Conservation (phyloP, 495 filamentous ascomycete genomes). For the Jackrogersella multiformis region DNA sequence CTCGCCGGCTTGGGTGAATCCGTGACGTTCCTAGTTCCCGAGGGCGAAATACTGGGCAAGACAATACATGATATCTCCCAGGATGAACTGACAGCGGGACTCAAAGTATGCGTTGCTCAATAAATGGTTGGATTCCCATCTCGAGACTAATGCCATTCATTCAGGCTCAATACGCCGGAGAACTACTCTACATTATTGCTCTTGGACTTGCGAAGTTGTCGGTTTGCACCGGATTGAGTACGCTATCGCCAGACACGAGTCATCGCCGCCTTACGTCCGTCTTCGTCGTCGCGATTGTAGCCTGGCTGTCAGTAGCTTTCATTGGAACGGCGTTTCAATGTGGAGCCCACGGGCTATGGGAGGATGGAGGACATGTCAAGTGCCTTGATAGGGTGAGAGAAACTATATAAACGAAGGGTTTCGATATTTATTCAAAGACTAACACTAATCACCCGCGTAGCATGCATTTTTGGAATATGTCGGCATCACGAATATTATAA, state of each 20-base stretch:
- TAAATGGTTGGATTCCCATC: background rate
- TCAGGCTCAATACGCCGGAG: slow-evolving; percentile 39
- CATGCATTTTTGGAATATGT: slow-evolving; percentile 54
- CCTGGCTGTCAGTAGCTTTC: slow-evolving; percentile 49
- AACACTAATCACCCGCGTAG: slow-evolving; percentile 25
- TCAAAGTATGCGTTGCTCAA: slow-evolving; percentile 25
- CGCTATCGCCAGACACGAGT: slow-evolving; percentile 35
- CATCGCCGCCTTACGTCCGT: slow-evolving; percentile 32
- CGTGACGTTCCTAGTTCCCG: slow-evolving; percentile 33
- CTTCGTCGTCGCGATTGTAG: slow-evolving; percentile 11
- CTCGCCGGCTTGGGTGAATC: slow-evolving; percentile 40
- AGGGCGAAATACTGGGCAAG: slow-evolving; percentile 34
- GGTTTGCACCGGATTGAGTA: slow-evolving; percentile 32
- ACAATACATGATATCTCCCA: slow-evolving; percentile 19
- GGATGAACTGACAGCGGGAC: slow-evolving; percentile 27
- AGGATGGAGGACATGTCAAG: slow-evolving; percentile 38
- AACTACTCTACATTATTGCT: slow-evolving; percentile 39
- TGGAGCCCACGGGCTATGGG: slow-evolving; percentile 50
- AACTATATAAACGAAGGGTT: background rate
- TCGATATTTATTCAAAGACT: background rate
- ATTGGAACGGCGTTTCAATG: slow-evolving; percentile 57
- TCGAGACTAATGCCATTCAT: slow-evolving; percentile 6
- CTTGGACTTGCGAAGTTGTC: slow-evolving; percentile 42
- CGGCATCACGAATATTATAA: slow-evolving; percentile 54
- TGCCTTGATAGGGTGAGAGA: slow-evolving; percentile 52